Evolutionary conservation across 805 yeast genomes (phyloP), one percentile per base, ranked within the genome.

Genomic region (Candida ipomoeae): DNA sequence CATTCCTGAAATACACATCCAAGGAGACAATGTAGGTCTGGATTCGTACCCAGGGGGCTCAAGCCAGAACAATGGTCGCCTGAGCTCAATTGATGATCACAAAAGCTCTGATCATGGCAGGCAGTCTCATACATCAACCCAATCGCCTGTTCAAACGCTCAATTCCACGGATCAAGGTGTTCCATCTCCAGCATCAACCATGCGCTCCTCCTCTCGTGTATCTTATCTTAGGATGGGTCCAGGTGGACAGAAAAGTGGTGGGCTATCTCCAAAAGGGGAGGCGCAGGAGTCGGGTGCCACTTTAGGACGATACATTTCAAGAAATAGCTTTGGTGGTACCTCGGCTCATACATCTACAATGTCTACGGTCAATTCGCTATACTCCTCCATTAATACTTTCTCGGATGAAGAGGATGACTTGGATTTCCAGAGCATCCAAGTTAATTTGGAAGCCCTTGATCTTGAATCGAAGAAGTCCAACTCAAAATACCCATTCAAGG

Each of bases 341-440:
- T 34, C 40, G 7, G 26, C 46, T 6, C 15, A 26, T 14, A 13
- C 38, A 6, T 49, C 49, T 5, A 17, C 34, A 20, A 40, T 29
- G 3, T 45, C 55, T 5, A 32, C 50, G 7, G 34, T n/a, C 18
- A 44, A 46, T 34, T 50, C 55, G 23, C 37, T 47, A 17, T 49
- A 50, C 29, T 54, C 56, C 8, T 46, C 56, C 4, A 31, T 44
- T 23, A 36, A 44, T 17, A 31, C 40, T 8, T 35, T 44, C 3
- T 35, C 46, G 11, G 46, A 41, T 17, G 55, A 55, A 8, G 44
- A 41, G 29, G 60, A 39, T 3, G 41, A 55, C 34, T 31, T 55
- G 29, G 60, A 56, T 41, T 46, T 56, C 34, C 56, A 53, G 37
- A 56, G 60, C 29, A 48, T 56, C 11, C 23, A 43, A 35, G 31